Base-by-base conservation (phyloP, 257 asterid genomes). In the Solanum etuberosum region DNA sequence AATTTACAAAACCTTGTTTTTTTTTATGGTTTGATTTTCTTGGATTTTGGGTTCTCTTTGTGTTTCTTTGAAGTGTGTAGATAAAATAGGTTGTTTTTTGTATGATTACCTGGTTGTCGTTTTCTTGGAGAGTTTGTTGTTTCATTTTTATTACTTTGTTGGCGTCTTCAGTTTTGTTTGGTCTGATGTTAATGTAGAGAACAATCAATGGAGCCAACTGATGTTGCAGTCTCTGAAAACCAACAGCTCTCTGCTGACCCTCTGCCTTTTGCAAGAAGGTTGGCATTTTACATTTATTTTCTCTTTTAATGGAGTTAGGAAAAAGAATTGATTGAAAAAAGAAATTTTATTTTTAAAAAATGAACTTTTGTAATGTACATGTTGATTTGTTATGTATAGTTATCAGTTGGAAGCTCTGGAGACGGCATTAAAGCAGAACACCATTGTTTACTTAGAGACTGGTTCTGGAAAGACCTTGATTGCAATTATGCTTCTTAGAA, bases 401-500 rank as follows among this genome's bases (percentile, higher is more conserved):
- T 95, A 96, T 90, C 98, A 96, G 88, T 83, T 95, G 89, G 99
- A 96, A 86, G 99, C 98, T 13, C 87, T 96, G 87, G 98, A 94
- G 88, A 88, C 42, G 48, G 97, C 98, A 29, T 68, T 96, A 57
- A 87, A 91, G 88, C 93, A 91, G 88, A 95, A 96, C 88, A 96
- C 99, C 0, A 88, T 95, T 86, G 97, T 95, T 85, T 95, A 83
- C 93, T 89, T 96, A 20, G 99, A 96, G 88, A 96, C 99, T 4
- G 98, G 99, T 65, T 91, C 96, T 0, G 99, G 99, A 13, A 96
- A 96, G 91, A 96, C 98, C 32, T 90, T 96, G 7, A 94, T 96
- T 16, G 97, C 99, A 1, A 90, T 94, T 84, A 96, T 95, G 99
- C 99, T 96, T 86, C 90, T 96, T 7, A 93, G 96, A 15, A 92